phyloP scores from a whole-genome alignment of 1,139 yeast species.

The Hyphopichia pseudoburtonii region DNA sequence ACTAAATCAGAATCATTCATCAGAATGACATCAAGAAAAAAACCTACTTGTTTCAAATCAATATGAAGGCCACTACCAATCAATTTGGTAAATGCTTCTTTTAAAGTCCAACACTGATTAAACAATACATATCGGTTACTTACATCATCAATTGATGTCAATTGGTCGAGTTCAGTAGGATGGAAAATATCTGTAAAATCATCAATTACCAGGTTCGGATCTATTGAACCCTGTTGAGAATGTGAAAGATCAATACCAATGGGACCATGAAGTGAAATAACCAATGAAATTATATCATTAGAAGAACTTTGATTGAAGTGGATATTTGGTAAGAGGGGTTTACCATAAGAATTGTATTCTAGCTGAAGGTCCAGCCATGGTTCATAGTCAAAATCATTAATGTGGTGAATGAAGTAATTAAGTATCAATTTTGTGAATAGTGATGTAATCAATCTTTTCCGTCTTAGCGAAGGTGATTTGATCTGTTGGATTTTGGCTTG shows the following conservation, averaged over 20 bases:
- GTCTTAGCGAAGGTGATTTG: conserved; percentile 16
- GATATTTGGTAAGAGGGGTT: conserved; percentile 28
- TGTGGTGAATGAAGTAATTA: conserved; percentile 15
- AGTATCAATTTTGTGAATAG: conserved; percentile 27
- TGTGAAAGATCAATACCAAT: conserved; percentile 69
- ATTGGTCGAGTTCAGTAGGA: conserved; percentile 31
- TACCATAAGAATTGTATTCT: conserved; percentile 33
- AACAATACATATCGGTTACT: conserved; percentile 28
- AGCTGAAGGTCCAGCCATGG: conserved; percentile 23
- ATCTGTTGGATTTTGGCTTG: conserved; percentile 34
- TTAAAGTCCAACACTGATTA: conserved; percentile 69
- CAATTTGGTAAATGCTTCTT: conserved; percentile 67
- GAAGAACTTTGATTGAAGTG: conserved; percentile 60
- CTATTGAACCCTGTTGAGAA: conserved; percentile 39
- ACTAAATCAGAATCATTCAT: too few relatives aligned
- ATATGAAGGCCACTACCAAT: conserved; percentile 62
- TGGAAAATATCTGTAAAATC: conserved; percentile 55
- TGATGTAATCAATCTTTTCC: conserved; percentile 19
- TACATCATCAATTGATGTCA: conserved; percentile 19
- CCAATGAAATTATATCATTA: conserved; percentile 46
- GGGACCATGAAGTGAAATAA: conserved; percentile 26
- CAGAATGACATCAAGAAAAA: conserved; percentile 8
- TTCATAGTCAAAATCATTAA: conserved; percentile 5
- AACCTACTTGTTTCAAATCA: conserved; percentile 36
- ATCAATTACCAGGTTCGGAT: conserved; percentile 31